phyloP scores from a whole-genome alignment of 352 stramenopile genomes.

The Phytophthora europaea region DNA sequence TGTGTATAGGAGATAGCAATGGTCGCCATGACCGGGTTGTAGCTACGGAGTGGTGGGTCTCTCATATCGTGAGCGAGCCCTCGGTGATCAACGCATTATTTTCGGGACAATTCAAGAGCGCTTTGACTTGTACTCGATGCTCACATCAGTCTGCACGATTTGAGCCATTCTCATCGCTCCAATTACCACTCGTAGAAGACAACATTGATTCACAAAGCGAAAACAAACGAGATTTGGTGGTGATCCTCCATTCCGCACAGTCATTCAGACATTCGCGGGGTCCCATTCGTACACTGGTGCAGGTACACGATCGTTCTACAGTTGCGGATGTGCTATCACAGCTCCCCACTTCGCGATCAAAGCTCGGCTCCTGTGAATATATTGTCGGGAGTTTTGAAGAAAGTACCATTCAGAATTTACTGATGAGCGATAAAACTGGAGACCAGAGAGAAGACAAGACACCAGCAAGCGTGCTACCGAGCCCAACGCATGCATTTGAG shows the following conservation, averaged over 20 bases:
- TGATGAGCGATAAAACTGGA: conserved; percentile 19
- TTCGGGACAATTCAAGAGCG: conserved; percentile 97
- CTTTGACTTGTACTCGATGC: conserved; percentile 92
- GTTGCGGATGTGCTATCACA: conserved; percentile 13
- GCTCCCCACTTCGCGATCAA: neutral
- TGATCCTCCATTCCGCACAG: conserved; percentile 49
- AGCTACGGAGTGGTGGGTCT: conserved; percentile 97
- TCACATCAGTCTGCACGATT: conserved; percentile 85
- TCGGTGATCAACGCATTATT: conserved; percentile 97
- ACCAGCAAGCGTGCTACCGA: conserved; percentile 23
- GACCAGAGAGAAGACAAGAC: conserved; percentile 17
- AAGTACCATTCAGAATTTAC: conserved; percentile 54
- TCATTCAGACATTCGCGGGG: conserved; percentile 14
- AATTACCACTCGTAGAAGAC: conserved; percentile 54
- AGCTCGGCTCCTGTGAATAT: neutral
- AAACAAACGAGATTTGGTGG: conserved; percentile 36
- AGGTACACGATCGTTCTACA: conserved; percentile 6
- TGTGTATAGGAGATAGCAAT: conserved; percentile 90
- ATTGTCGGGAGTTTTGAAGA: conserved; percentile 21
- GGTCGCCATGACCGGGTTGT: conserved; percentile 94
- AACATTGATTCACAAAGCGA: conserved; percentile 1
- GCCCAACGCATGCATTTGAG: conserved; percentile 55
- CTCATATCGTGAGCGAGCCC: conserved; percentile 95
- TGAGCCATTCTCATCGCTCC: conserved; percentile 89
- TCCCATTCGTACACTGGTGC: conserved; percentile 11